Percentiles rank a stretch among this genome's conserved stretches.
phyloP scores from a whole-genome alignment of 192 early-diverging fungal species.

The Backusella morwellensis region DNA sequence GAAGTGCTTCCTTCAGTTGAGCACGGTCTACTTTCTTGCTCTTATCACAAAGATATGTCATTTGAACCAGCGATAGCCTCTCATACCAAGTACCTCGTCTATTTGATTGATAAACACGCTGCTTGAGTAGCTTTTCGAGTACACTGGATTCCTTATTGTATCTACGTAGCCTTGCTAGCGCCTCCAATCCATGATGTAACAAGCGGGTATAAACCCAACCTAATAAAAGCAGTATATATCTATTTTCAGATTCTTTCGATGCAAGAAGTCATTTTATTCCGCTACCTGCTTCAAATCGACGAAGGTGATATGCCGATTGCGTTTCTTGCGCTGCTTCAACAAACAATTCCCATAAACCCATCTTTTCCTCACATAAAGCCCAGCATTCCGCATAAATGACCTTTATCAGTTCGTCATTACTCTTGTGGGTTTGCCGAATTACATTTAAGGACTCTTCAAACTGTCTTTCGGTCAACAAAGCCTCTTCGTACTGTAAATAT shows the following conservation, averaged over 20 bases:
- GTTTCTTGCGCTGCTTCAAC: not conserved
- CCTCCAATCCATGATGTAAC: constrained; percentile 48
- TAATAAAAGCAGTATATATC: not conserved
- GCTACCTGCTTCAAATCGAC: constrained; percentile 38
- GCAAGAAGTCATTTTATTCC: not conserved
- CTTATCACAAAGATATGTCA: constrained; percentile 43
- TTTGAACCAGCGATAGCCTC: constrained; percentile 57
- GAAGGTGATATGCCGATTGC: constrained; percentile 16
- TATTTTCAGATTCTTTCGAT: not conserved
- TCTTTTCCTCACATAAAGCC: constrained; percentile 30
- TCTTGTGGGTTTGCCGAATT: constrained; percentile 21
- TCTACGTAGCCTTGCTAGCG: constrained; percentile 53
- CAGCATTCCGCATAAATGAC: constrained; percentile 5
- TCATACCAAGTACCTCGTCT: constrained; percentile 68
- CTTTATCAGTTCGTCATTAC: not conserved
- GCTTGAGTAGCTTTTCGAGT: constrained; percentile 54
- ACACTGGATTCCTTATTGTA: constrained; percentile 54
- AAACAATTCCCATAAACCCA: constrained; percentile 23
- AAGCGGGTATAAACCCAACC: constrained; percentile 63
- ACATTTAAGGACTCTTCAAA: constrained; percentile 29
- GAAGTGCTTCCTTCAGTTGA: constrained; percentile 34
- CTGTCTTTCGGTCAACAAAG: constrained; percentile 32
- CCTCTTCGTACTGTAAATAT: constrained; percentile 42
- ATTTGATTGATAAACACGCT: constrained; percentile 51
- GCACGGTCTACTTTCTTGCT: not conserved